A percentile compares a stretch with the other conserved stretches of the same genome.
phyloP scores from a whole-genome alignment of 129 eudicot genomes.

The Oenanthe sinensis region DNA sequence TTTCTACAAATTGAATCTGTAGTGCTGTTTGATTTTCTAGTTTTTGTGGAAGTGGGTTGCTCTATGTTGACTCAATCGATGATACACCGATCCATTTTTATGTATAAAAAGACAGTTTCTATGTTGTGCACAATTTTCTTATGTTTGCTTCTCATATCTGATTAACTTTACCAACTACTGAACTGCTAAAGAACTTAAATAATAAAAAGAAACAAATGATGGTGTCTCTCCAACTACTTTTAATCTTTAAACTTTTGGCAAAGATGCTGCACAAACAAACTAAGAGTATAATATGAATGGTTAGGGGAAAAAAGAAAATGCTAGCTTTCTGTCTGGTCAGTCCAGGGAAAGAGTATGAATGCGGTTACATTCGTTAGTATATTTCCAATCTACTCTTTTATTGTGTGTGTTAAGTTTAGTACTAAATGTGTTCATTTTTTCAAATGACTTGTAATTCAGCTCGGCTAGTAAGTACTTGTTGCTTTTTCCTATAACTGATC shows the following conservation, averaged over 20 bases:
- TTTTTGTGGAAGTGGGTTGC: not conserved
- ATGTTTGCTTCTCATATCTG: not conserved
- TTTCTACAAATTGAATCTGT: no score
- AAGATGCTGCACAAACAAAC: not conserved
- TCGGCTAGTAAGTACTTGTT: no score
- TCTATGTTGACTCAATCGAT: not conserved
- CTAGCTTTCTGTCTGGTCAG: no score
- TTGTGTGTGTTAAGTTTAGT: no score
- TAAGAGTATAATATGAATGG: no score
- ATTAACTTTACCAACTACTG: not conserved
- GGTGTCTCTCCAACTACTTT: not conserved
- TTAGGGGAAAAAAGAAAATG: no score
- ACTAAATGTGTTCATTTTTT: no score
- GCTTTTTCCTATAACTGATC: no score
- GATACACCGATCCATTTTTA: not conserved
- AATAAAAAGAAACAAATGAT: not conserved
- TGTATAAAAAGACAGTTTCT: not conserved
- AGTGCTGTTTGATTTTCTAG: not conserved
- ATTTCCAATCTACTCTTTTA: no score
- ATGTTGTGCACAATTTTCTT: not conserved
- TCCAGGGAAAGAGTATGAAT: no score
- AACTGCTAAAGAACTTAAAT: not conserved
- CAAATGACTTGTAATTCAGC: no score
- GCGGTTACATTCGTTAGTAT: no score
- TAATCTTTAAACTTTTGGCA: not conserved